Base-by-base conservation (phyloP, 176 grass and related monocot genomes). In the Rhynchospora tenuis region DNA sequence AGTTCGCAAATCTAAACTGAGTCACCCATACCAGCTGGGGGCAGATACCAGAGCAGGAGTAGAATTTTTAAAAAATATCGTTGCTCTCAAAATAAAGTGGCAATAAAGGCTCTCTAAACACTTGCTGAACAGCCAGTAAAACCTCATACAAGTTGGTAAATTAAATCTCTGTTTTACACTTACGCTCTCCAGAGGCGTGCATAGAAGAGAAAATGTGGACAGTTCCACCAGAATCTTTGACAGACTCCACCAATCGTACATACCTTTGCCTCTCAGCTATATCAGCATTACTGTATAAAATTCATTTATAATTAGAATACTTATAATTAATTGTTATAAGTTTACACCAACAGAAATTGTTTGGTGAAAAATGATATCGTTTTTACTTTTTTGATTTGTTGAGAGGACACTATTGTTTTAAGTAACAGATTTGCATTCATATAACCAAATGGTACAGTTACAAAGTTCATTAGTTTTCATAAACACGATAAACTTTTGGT, bases 191-290 rank as follows among this genome's bases (percentile, higher is more conserved):
- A 12, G 97, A 99, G 75, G 89, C 91, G 54, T 99, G 93, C 96
- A 99, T 92, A 60, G 96, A 92, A 76, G 97, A 99, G 84, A 99
- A 95, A 77, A 93, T 90, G 82, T 95, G 89, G 33, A 93, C 96
- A 7, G 84, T 89, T 38, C 91, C 91, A 67, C 91, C 83, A 5
- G 76, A 93, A 81, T 92, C 87, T 84, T 99, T 93, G 69, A 95
- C 83, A 2, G 77, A 84, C 65, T 99, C 88, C 23, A 99, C 97
- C 81, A 95, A 88, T 26, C 86, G 87, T 20, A 99, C 89, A 33
- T 93, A 96, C 38, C 87, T 93, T 88, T 86, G 78, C 85, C 97
- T 91, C 42, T 88, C 91, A 24, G 77, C 80, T 19, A 99, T 87
- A 77, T 95, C 97, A 52, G 91, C 47, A 31, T 99, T 99, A 80